Evolutionary conservation across 768 basidiomycete species (phyloP), one percentile per base, ranked within the genome.

Genomic region (Pleurotus salmoneostramineus): DNA sequence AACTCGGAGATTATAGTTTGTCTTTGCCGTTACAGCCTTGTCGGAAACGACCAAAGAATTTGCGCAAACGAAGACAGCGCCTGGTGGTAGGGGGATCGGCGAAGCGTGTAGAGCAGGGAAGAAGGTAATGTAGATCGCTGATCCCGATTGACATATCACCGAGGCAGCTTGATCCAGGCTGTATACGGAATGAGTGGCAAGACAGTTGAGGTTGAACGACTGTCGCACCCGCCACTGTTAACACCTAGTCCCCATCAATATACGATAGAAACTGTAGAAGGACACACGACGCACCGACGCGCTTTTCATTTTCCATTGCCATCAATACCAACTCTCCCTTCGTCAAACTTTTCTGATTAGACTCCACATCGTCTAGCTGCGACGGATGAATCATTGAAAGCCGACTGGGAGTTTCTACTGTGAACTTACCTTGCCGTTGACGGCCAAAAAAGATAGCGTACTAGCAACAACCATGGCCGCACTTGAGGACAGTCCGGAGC

Each of bases 161-260:
- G 91, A 93, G 0, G 93, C 91, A 1, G 93, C 89, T 77, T 95
- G 93, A 69, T 96, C 94, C 89, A 95, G 91, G 27, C 91, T 89
- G 21, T 50, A 45, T 43, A 56, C 34, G 3, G 4, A 50, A 57
- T 57, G 5, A 21, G 56, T 62, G 63, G 21, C 21, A 27, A 27
- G 43, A 62, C 45, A 62, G 45, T 58, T 12, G 44, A 32, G 4
- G n/a, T 48, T 15, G 44, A 42, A 31, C 31, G 6, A 17, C 33
- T 47, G 34, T 56, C n/a, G 56, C 64, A 89, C 89, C 89, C 88
- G 60, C 89, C 89, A 58, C 84, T 88, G 64, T 92, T 91, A 6
- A 91, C 89, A 31, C 84, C 83, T 77, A 44, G 60, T 12, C 36
- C 34, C 42, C 40, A 50, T 8, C 7, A 17, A 50, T 48, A 35